These are phyloP conservation scores for Camellia sinensis DNA, from an alignment of 148 eudicot genomes.

Conservation along the genomic window DNA sequence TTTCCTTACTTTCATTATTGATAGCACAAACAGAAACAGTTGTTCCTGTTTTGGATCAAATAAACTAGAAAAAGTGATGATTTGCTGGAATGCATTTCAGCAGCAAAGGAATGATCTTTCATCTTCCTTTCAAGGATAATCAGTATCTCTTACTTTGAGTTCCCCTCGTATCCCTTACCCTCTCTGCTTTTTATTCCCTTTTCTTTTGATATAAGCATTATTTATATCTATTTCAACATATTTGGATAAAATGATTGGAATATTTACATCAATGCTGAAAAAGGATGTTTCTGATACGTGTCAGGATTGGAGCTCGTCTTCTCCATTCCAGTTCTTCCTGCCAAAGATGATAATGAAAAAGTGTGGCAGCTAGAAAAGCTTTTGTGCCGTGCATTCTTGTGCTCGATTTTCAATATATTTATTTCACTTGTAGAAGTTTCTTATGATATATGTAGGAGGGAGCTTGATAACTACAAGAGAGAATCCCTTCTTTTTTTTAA, in stretches of 20 bases:
- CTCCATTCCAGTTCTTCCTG: constrained; percentile 3
- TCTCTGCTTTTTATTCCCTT: background rate
- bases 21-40: no score
- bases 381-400: background rate
- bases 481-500: background rate
- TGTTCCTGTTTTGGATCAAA: constrained; percentile 14
- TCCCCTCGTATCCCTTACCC: background rate
- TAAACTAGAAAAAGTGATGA: constrained; percentile 8
- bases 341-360: constrained; percentile 3
- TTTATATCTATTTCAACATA: constrained; percentile 2
- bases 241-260: background rate
- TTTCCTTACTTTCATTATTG: constrained; percentile 16
- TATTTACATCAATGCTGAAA: background rate
- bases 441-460: background rate
- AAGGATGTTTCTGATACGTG: background rate
- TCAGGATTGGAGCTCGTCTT: constrained; percentile 7
- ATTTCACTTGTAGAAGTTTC: background rate
- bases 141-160: constrained; percentile 3
- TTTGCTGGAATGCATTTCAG: constrained; percentile 20
- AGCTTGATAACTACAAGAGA: background rate
- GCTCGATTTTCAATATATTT: background rate
- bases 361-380: background rate
- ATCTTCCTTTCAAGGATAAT: background rate
- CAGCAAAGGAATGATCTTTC: constrained; percentile 17
- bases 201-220: background rate